Conservation (phyloP, 306 rosid species). For the Begonia fuchsioides region DNA sequence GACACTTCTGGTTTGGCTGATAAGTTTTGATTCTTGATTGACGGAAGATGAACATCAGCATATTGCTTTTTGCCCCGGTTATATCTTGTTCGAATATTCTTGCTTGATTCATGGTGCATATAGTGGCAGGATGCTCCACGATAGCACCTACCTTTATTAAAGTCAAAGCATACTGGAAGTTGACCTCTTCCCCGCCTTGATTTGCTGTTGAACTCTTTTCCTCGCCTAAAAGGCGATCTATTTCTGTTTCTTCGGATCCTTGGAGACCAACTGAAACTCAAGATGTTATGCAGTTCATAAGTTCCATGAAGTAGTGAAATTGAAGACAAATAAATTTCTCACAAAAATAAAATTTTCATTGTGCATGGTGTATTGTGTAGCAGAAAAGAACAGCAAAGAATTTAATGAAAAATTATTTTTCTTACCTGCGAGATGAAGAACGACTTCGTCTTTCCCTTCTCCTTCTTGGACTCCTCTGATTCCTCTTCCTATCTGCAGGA, state of each 20-base stretch:
- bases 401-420: background rate
- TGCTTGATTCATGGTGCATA: constrained; percentile 50
- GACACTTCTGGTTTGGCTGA: constrained; percentile 23
- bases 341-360: constrained; percentile 8
- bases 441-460: constrained; percentile 63
- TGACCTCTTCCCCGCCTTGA: constrained; percentile 45
- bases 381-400: no score
- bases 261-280: constrained; percentile 62
- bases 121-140: constrained; percentile 78
- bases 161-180: constrained; percentile 44
- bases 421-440: constrained; percentile 80
- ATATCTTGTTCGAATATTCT: constrained; percentile 44
- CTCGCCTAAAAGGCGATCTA: constrained; percentile 53
- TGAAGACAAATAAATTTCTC: no score
- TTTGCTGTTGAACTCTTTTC: constrained; percentile 33
- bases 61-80: constrained; percentile 35
- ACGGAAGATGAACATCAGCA: constrained; percentile 16
- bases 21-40: constrained; percentile 16
- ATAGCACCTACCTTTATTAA: constrained; percentile 59
- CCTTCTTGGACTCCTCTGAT: constrained; percentile 51
- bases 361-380: background rate
- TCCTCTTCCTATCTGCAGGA: constrained; percentile 48
- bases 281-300: background rate
- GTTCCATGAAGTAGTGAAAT: no score
- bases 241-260: constrained; percentile 65